Evolutionary conservation across 225 moss, liverwort and hornwort species (phyloP), one percentile per base, ranked within the genome.

Genomic region (Pseudisothecium myosuroides): DNA sequence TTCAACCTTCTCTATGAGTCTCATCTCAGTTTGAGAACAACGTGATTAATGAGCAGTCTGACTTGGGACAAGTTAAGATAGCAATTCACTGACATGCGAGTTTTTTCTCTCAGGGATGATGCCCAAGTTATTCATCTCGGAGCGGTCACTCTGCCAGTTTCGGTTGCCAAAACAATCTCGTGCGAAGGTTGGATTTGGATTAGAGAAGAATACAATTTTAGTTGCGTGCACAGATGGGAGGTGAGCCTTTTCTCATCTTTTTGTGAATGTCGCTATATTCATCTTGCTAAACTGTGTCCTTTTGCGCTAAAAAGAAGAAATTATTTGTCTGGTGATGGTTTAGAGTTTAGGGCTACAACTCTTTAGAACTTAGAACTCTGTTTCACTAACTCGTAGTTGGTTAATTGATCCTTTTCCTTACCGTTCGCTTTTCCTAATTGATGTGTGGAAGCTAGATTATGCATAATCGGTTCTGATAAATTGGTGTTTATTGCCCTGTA

Each of bases 51-150:
- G 32, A 56, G 28, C 34, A 56, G 60, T 49, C 32, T 84, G 56
- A 56, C 21, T 39, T 41, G 22, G 22, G 23, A 29, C 32, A 52
- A 32, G 43, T 54, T 10, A 16, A 72, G 58, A 36, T 49, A 67
- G 62, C 9, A 36, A 66, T 89, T 83, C 59, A 64, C 77, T 17
- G 39, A 88, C 64, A 58, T 58, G 37, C 26, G 64, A 17, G 50
- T 50, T 72, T 54, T 31, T 50, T 72, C 55, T 60, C 59, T 73
- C 95, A 95, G 95, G 95, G 58, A 92, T 96, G 82, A 91, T 97
- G 77, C 94, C 96, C 19, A 97, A 92, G 89, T 91, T 94, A 75
- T 92, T 97, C 89, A 94, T 93, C 86, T 95, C 94, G 52, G 94
- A 94, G 85, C 93, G 94, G 86, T 97, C 96, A 29, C 55, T 59